phyloP scores from a whole-genome alignment of 129 eudicot species.

The Kitagawia praeruptora region DNA sequence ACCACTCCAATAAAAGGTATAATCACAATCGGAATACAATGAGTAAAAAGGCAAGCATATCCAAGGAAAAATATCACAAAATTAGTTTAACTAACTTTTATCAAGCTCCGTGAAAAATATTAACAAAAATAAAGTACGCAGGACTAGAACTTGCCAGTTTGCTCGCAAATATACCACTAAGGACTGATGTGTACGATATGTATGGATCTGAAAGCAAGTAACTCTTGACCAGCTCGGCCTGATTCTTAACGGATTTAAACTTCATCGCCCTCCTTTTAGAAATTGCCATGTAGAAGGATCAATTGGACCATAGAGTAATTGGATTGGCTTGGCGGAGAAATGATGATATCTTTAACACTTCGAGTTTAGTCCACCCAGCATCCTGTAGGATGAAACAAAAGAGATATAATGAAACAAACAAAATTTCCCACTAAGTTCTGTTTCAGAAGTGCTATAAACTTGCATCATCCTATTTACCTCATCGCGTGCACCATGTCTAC shows the following conservation, averaged over 20 bases:
- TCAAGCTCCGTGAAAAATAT: background rate
- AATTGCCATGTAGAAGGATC: constrained; percentile 20
- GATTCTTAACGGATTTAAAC: constrained; percentile 32
- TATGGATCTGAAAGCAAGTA: constrained; percentile 40
- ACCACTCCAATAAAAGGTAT: background rate
- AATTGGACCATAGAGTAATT: background rate
- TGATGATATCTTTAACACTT: background rate
- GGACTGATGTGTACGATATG: constrained; percentile 57
- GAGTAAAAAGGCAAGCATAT: background rate
- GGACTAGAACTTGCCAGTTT: constrained; percentile 47
- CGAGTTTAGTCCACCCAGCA: background rate
- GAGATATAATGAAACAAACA: background rate
- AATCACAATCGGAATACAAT: background rate
- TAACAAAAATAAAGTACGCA: background rate
- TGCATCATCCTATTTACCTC: background rate
- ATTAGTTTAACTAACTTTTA: constrained; percentile 1
- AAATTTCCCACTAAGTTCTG: background rate
- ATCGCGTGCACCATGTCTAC: background rate
- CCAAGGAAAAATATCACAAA: background rate
- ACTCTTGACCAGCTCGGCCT: constrained; percentile 38
- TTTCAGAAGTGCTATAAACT: background rate
- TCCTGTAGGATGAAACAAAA: background rate
- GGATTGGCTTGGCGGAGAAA: background rate
- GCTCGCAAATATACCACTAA: constrained; percentile 74
- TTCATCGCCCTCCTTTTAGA: constrained; percentile 18